These are phyloP conservation scores for Trichoderma guizhouense DNA, from an alignment of 2,329 filamentous ascomycete species.

Conservation along the genomic window DNA sequence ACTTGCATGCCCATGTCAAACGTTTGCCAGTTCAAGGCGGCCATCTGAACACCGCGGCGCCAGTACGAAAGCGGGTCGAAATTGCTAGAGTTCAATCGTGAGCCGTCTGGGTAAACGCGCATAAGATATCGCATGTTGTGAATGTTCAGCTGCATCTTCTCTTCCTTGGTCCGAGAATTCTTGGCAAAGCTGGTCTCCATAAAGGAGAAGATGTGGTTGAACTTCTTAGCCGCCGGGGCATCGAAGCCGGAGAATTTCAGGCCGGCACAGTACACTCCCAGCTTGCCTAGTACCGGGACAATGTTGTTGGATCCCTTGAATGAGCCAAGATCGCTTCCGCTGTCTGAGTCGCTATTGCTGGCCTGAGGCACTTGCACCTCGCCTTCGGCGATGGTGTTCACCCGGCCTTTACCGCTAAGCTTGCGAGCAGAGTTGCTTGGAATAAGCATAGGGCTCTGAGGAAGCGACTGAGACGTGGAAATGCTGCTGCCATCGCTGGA, in stretches of 20 bases:
- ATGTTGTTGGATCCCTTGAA: slow-evolving; percentile 77
- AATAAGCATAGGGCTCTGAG: slow-evolving; percentile 52
- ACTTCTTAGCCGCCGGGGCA: slow-evolving; percentile 72
- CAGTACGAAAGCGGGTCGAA: slow-evolving; percentile 93
- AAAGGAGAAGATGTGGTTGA: slow-evolving; percentile 95
- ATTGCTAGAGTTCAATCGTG: slow-evolving; percentile 82
- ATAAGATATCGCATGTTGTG: slow-evolving; percentile 93
- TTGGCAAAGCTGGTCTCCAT: slow-evolving; percentile 84
- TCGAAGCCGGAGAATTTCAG: slow-evolving; percentile 84
- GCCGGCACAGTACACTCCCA: slow-evolving; percentile 73
- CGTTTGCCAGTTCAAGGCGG: slow-evolving; percentile 96
- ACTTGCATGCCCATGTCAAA: slow-evolving; percentile 94
- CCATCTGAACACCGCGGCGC: slow-evolving; percentile 96
- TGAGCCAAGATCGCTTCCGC: slow-evolving; percentile 53
- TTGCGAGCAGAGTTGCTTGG: slow-evolving; percentile 48
- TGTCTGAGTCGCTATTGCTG: slow-evolving; percentile 76
- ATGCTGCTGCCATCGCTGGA: slow-evolving; percentile 53
- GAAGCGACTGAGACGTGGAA: slow-evolving; percentile 50
- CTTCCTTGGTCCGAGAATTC: slow-evolving; percentile 70
- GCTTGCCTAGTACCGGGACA: slow-evolving; percentile 72
- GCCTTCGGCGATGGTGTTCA: slow-evolving; percentile 57
- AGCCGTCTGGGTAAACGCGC: slow-evolving; percentile 85
- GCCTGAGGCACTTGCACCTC: slow-evolving; percentile 49
- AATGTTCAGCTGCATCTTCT: slow-evolving; percentile 74
- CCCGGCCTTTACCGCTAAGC: slow-evolving; percentile 48